phyloP scores from a whole-genome alignment of 345 rosid species.

The Corymbia maculata region DNA sequence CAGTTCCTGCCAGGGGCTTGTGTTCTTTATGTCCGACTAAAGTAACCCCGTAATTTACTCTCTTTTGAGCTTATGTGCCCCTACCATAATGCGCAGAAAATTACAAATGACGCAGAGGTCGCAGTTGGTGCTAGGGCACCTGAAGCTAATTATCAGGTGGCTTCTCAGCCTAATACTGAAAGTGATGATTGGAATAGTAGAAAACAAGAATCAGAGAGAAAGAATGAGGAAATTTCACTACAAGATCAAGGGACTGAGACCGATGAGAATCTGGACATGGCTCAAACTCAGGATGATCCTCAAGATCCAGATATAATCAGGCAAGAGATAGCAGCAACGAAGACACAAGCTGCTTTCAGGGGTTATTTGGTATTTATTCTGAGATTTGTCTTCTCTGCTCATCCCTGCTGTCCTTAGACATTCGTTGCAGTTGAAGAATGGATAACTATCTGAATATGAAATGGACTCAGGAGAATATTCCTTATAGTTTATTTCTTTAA shows the following conservation, averaged over 20 bases:
- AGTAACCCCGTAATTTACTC: neutral
- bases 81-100: slow-evolving; percentile 25
- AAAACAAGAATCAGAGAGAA: slow-evolving; percentile 23
- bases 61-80: neutral
- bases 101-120: slow-evolving; percentile 32
- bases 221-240: slow-evolving; percentile 31
- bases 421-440: neutral
- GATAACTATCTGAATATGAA: neutral
- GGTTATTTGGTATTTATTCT: slow-evolving; percentile 65
- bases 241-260: slow-evolving; percentile 20
- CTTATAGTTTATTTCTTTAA: neutral
- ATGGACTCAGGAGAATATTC: neutral
- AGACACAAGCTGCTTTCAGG: slow-evolving; percentile 90
- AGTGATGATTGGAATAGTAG: slow-evolving; percentile 24
- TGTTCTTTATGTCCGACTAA: neutral
- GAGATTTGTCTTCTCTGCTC: neutral
- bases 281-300: slow-evolving; percentile 17
- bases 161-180: slow-evolving; percentile 14
- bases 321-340: slow-evolving; percentile 67
- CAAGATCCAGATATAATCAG: slow-evolving; percentile 42
- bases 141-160: slow-evolving; percentile 44
- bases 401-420: neutral
- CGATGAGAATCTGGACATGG: slow-evolving; percentile 20
- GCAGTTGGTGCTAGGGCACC: slow-evolving; percentile 43
- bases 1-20: neutral